Base-by-base conservation (phyloP, 208 protist species). In the Leishmania amazonensis region DNA sequence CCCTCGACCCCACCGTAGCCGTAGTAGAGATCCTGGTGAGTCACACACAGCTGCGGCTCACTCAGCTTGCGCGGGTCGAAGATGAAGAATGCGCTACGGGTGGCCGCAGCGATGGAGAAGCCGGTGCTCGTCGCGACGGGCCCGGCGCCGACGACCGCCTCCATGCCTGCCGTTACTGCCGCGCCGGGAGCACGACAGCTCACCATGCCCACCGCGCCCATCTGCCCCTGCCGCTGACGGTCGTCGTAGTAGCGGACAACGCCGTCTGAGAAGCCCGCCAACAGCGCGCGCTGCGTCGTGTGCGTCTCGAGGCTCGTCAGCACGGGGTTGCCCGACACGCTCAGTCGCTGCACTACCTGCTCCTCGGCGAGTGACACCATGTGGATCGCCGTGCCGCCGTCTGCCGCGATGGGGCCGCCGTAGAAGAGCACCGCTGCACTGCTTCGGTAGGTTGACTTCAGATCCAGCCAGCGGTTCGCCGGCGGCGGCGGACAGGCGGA, bases 161-260 rank as follows among this genome's bases (percentile, higher is more conserved):
- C 86, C 68, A 89, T 78, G 54, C 57, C 21, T 31, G 74, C 67
- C 28, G 78, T 15, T 5, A 64, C 40, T 21, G 83, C 35, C 13
- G 80, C 45, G 7, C 73, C 80, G 7, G 79, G 79, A 21, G 75
- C 19, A 13, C 85, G 68, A 65, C 90, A 94, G 74, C 79, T 85
- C 58, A 91, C 60, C 79, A 91, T 81, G 42, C 89, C 90, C 15
- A 97, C 88, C 11, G 90, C 88, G 28, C 93, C 92, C 51, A 97
- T 80, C 87, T 90, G 90, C 5, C 93, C 92, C 78, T 95, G 91
- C 38, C 83, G 81, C 81, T 95, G 93, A 17, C 95, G 90, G 77
- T 97, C 93, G 78, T 97, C 95, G 85, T 96, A 97, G 86, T 96
- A 97, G 65, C 91, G 91, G 53, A 97, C 92, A 31, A 93, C 86